Evolutionary conservation across 768 basidiomycete species (phyloP).

Genomic region (Harrya chromipes): DNA sequence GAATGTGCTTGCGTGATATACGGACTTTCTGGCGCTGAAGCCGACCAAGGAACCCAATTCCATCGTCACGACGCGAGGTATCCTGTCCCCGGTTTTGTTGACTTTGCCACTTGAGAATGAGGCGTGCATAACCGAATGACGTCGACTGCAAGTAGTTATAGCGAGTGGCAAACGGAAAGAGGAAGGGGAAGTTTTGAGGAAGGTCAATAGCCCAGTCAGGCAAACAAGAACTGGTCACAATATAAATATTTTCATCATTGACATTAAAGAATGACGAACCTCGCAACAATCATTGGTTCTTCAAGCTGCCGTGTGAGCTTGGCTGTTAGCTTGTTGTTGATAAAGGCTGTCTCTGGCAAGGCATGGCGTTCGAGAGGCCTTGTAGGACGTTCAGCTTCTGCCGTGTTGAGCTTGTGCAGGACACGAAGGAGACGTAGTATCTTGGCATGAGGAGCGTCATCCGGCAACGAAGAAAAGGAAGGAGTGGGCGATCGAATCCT

Average conservation of each 20-base stretch:
- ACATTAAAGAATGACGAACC: constrained; percentile 46
- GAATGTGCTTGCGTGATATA: constrained; percentile 89
- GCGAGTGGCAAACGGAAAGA: constrained; percentile 97
- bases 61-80: constrained; percentile 80
- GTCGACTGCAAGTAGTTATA: constrained; percentile 97
- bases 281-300: constrained; percentile 98
- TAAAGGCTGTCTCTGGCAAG: constrained; percentile 80
- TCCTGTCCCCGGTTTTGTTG: constrained; percentile 80
- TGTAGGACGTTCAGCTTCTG: constrained; percentile 60
- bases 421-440: constrained; percentile 89
- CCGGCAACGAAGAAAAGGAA: constrained; percentile 73
- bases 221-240: constrained; percentile 70
- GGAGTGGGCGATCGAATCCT: constrained; percentile 64
- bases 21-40: constrained; percentile 95
- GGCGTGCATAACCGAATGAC: constrained; percentile 94
- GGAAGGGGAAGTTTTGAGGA: constrained; percentile 95
- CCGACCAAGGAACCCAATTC: constrained; percentile 88
- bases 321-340: constrained; percentile 97
- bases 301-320: constrained; percentile 97
- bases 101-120: constrained; percentile 93
- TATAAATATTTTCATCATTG: neutral
- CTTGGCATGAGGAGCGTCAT: constrained; percentile 83
- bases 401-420: constrained; percentile 75
- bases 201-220: constrained; percentile 98
- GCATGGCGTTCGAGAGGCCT: constrained; percentile 49